Conservation (phyloP, 2,329 filamentous ascomycete species). For the Sordariomycetes sp. region DNA sequence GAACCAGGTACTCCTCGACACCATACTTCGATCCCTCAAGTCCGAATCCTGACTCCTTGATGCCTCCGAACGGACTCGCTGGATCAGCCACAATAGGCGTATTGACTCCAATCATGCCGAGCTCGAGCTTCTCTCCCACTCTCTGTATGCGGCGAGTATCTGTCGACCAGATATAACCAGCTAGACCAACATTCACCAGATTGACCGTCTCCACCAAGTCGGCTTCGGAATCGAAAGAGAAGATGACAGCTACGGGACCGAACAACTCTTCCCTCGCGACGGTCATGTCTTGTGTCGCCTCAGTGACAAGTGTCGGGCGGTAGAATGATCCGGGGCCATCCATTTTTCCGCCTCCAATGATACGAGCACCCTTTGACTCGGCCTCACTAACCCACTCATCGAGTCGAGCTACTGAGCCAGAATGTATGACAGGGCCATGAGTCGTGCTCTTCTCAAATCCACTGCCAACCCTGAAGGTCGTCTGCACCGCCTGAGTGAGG, state of each 20-base stretch:
- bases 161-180: conserved; percentile 82
- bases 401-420: conserved; percentile 70
- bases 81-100: conserved; percentile 53
- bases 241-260: conserved; percentile 82
- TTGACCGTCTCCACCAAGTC: conserved; percentile 84
- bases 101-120: conserved; percentile 82
- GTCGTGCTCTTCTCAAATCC: conserved; percentile 62
- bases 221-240: conserved; percentile 78
- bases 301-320: conserved; percentile 78
- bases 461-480: conserved; percentile 60
- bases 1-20: conserved; percentile 63
- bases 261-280: conserved; percentile 88
- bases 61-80: conserved; percentile 60
- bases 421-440: conserved; percentile 78
- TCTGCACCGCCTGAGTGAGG: conserved; percentile 60
- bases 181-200: conserved; percentile 71
- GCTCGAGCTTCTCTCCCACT: conserved; percentile 61
- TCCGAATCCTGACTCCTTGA: conserved; percentile 75
- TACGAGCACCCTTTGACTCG: conserved; percentile 61
- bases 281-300: conserved; percentile 77
- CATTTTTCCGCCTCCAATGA: conserved; percentile 65
- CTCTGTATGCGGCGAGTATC: conserved; percentile 49
- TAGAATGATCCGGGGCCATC: conserved; percentile 79
- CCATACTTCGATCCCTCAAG: conserved; percentile 70
- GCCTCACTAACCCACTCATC: conserved; percentile 73